Evolutionary conservation across 345 rosid species (phyloP).

Genomic region (Punica granatum): DNA sequence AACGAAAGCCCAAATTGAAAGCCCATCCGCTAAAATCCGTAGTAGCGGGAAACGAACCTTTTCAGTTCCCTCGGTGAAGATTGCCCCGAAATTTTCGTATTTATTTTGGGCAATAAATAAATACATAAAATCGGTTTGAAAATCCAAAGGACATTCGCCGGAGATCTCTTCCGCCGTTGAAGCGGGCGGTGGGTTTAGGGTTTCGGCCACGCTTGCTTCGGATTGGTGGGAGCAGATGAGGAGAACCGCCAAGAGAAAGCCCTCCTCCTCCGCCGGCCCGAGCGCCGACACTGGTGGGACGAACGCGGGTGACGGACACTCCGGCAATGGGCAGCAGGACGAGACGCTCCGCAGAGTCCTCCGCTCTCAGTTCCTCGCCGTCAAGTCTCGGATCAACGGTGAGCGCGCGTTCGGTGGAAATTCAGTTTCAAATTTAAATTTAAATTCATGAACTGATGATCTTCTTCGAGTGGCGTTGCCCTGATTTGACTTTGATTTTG

Average conservation of each 20-base stretch:
- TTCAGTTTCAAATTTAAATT: neutral
- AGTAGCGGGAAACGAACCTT: neutral
- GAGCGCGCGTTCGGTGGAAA: neutral
- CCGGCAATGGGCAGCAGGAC: slow-evolving; percentile 8
- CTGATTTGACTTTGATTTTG: neutral
- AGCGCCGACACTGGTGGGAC: neutral
- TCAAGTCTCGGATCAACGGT: slow-evolving; percentile 55
- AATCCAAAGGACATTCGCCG: neutral
- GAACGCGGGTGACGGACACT: neutral
- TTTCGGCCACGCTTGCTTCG: neutral
- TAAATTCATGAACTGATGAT: neutral
- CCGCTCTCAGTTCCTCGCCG: slow-evolving; percentile 63
- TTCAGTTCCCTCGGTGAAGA: neutral
- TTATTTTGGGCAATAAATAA: neutral
- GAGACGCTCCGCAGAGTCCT: slow-evolving; percentile 50
- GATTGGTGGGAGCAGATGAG: slow-evolving; percentile 1
- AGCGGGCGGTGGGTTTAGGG: neutral
- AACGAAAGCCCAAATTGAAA: neutral
- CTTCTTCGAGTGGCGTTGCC: neutral
- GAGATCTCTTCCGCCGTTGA: neutral
- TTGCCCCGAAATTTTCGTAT: neutral
- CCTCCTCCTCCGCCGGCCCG: slow-evolving; percentile 8
- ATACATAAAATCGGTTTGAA: neutral
- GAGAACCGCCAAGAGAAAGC: slow-evolving; percentile 11
- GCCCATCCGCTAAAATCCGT: neutral